Evolutionary conservation across 371 early-diverging fungal species (phyloP), one percentile per base, ranked within the genome.

Genomic region (Circinella umbellata): DNA sequence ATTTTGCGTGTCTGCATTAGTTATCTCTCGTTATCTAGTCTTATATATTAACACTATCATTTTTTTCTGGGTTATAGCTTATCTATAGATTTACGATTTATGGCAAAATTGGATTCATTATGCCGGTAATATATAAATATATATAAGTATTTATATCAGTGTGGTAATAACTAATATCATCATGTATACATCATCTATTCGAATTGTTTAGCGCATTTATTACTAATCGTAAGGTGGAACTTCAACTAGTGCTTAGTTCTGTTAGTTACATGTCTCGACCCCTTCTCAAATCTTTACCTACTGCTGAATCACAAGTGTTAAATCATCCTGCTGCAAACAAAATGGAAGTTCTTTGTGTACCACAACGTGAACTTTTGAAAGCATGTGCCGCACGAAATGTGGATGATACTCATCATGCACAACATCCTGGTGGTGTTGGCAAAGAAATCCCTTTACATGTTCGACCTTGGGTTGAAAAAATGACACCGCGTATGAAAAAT

Each of bases 51-150:
- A 27, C 27, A 27, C 27, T 27, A 2, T 27, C 27, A 1, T 27
- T 27, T 27, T 27, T 27, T 27, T 27, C 27, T 27, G 27, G 2
- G 2, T 27, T 27, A 11, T 20, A 46, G 27, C 34, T n/a, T 84
- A 1, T 77, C 80, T 0, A 77, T 84, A 38, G 77, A 84, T 69
- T 63, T 84, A 60, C 78, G 80, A 3, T 82, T 79, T 20, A 73
- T 84, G 66, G 85, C 85, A 14, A 82, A 82, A 53, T 57, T 84
- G 34, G 82, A 84, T 69, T 84, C 85, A 6, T 69, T 82, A 3
- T 84, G 80, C 61, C 71, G 80, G 80, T 76, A 74, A 51, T 51
- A 51, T 37, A 54, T 1, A 53, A 1, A 53, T 53, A 53, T 53
- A n/a, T n/a, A n/a, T n/a, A n/a, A n/a, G 1, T 18, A 53, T n/a